A percentile compares a stretch with the other conserved stretches of the same genome.
phyloP scores from a whole-genome alignment of 805 yeast genomes.

The Groenewaldozyma salmanticensis region DNA sequence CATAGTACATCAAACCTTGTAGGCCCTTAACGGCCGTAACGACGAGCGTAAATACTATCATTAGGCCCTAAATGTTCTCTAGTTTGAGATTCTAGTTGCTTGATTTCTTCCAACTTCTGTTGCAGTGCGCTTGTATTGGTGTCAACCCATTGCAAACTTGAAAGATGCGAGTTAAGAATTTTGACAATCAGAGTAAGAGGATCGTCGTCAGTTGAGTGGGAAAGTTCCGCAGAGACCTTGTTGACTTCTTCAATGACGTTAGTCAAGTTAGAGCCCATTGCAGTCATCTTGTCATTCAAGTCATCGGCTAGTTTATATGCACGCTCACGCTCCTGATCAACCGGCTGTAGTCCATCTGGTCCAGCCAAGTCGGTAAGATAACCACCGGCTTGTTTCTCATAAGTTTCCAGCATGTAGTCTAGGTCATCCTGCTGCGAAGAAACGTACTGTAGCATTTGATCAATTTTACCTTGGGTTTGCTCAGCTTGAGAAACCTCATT shows the following conservation, averaged over 20 bases:
- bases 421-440: constrained; percentile 89
- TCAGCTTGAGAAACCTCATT: constrained; percentile 75
- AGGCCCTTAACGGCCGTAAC: background rate
- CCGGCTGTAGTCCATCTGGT: constrained; percentile 31
- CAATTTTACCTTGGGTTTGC: constrained; percentile 73
- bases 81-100: constrained; percentile 6
- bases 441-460: constrained; percentile 76
- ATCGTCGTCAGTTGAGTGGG: constrained; percentile 45
- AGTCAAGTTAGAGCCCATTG: constrained; percentile 65
- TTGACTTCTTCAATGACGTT: constrained; percentile 75
- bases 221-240: constrained; percentile 65
- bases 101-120: constrained; percentile 43
- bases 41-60: background rate
- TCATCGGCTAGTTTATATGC: constrained; percentile 83
- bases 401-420: constrained; percentile 69
- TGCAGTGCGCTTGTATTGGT: constrained; percentile 58
- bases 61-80: background rate
- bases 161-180: constrained; percentile 78
- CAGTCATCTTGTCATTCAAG: constrained; percentile 70
- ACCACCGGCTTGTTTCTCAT: constrained; percentile 50
- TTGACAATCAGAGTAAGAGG: constrained; percentile 49
- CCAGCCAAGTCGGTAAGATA: constrained; percentile 17
- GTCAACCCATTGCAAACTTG: constrained; percentile 82
- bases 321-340: constrained; percentile 78
- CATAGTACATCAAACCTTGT: background rate